Evolutionary conservation across 2,329 filamentous ascomycete genomes (phyloP).

Genomic region (Fusarium begoniae): DNA sequence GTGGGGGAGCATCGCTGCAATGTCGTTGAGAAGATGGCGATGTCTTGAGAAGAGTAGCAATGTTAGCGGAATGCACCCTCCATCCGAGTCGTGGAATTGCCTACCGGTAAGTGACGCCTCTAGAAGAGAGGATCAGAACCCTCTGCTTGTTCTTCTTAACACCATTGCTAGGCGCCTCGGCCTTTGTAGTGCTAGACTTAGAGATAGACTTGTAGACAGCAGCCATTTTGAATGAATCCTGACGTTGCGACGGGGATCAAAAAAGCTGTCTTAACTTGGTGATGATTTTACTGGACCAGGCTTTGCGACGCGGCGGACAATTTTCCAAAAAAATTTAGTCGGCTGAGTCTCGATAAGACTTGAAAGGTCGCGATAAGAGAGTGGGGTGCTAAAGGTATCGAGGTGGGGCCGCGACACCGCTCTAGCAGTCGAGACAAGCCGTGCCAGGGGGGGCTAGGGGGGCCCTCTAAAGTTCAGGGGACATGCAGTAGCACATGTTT

Average conservation of each 20-base stretch:
- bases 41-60: conserved; percentile 65
- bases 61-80: conserved; percentile 32
- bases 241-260: conserved; percentile 4
- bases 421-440: conserved; percentile 20
- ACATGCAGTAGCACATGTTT: conserved; percentile 2
- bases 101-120: conserved; percentile 89
- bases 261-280: conserved; percentile 26
- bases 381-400: conserved; percentile 2
- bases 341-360: conserved; percentile 46
- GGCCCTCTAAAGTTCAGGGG: background rate
- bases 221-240: conserved; percentile 58
- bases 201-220: conserved; percentile 80
- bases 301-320: conserved; percentile 37
- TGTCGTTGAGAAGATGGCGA: conserved; percentile 90
- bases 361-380: conserved; percentile 39
- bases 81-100: conserved; percentile 22
- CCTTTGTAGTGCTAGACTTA: conserved; percentile 62
- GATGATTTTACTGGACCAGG: conserved; percentile 13
- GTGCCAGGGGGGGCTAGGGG: background rate
- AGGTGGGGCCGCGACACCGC: conserved; percentile 38
- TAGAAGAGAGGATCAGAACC: conserved; percentile 89
- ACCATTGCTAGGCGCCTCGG: conserved; percentile 59
- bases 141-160: conserved; percentile 74
- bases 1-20: conserved; percentile 89
- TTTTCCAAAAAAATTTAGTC: conserved; percentile 44